A percentile compares a stretch with the other conserved stretches of the same genome.
phyloP scores from a whole-genome alignment of 1,139 yeast genomes.

The Protomyces gravidus region DNA sequence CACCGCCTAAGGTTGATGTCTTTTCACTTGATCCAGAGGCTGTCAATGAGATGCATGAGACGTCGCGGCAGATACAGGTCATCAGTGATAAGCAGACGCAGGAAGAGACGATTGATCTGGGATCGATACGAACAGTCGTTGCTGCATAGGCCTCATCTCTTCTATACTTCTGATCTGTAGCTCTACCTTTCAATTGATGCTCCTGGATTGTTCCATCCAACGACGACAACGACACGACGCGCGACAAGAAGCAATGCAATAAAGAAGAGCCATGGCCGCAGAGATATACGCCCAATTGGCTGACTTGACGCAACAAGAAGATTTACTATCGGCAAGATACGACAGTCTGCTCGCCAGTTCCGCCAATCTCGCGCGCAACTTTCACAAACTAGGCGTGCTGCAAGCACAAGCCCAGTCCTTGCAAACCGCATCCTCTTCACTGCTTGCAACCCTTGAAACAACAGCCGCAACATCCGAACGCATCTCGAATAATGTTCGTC shows the following conservation, averaged over 20 bases:
- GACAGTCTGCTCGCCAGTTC: slow-evolving; percentile 16
- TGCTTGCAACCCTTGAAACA: slow-evolving; percentile 12
- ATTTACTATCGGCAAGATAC: slow-evolving; percentile 8
- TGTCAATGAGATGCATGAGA: neutral
- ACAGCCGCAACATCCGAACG: slow-evolving; percentile 19
- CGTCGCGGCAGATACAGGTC: neutral
- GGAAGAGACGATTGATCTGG: neutral
- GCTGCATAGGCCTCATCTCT: too few species aligned
- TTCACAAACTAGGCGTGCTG: slow-evolving; percentile 19
- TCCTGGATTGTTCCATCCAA: too few species aligned
- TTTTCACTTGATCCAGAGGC: neutral
- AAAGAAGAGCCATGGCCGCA: slow-evolving; percentile 1
- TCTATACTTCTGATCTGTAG: too few species aligned
- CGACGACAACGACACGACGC: too few species aligned
- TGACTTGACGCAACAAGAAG: slow-evolving; percentile 13
- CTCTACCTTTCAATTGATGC: neutral
- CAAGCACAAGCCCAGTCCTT: slow-evolving; percentile 23
- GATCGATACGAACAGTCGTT: neutral
- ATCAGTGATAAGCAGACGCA: neutral
- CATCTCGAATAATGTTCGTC: slow-evolving; percentile 20
- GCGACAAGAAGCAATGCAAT: too few species aligned
- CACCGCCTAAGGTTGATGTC: neutral
- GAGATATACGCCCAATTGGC: slow-evolving; percentile 7
- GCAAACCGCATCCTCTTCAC: slow-evolving; percentile 16
- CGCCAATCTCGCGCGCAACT: slow-evolving; percentile 14